These are phyloP conservation scores for Begonia peltatifolia DNA, from an alignment of 306 rosid species.

Conservation along the genomic window DNA sequence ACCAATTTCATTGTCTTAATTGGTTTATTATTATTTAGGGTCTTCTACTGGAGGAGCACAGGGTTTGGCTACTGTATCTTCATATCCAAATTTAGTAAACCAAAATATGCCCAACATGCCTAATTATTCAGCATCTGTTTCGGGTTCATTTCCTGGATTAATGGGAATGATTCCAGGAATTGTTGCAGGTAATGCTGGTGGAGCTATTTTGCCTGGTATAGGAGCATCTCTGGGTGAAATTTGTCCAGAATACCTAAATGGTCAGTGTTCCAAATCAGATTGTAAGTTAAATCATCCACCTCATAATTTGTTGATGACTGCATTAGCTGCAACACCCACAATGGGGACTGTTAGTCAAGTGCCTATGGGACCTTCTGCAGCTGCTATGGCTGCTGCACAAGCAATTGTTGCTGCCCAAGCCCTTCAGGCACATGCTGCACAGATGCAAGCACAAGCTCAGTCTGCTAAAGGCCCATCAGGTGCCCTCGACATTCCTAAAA, in stretches of 20 bases:
- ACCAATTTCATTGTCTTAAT: background rate
- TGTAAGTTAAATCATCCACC: slow-evolving; percentile 95
- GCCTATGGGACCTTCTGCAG: slow-evolving; percentile 99
- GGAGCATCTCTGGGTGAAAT: slow-evolving; percentile 94
- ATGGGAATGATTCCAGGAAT: slow-evolving; percentile 97
- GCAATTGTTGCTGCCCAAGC: slow-evolving; percentile 99
- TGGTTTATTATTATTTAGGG: slow-evolving; percentile 35
- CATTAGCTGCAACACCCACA: slow-evolving; percentile 83
- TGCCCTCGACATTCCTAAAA: slow-evolving; percentile 11
- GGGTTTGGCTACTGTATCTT: slow-evolving; percentile 68
- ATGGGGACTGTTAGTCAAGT: slow-evolving; percentile 93
- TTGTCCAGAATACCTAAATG: slow-evolving; percentile 88
- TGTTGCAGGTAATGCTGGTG: slow-evolving; percentile 85
- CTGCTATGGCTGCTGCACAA: slow-evolving; percentile 99
- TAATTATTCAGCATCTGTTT: slow-evolving; percentile 89
- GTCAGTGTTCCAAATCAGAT: slow-evolving; percentile 77
- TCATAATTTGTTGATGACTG: slow-evolving; percentile 90
- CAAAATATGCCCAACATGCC: slow-evolving; percentile 99
- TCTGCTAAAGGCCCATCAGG: slow-evolving; percentile 72
- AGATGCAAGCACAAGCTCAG: slow-evolving; percentile 68
- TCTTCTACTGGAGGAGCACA: slow-evolving; percentile 56
- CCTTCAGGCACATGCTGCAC: slow-evolving; percentile 98
- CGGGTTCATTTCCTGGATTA: slow-evolving; percentile 93
- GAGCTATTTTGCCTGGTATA: slow-evolving; percentile 92
- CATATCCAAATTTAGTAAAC: slow-evolving; percentile 72